phyloP scores from a whole-genome alignment of 805 yeast species.

The Candida methanosorbosa region DNA sequence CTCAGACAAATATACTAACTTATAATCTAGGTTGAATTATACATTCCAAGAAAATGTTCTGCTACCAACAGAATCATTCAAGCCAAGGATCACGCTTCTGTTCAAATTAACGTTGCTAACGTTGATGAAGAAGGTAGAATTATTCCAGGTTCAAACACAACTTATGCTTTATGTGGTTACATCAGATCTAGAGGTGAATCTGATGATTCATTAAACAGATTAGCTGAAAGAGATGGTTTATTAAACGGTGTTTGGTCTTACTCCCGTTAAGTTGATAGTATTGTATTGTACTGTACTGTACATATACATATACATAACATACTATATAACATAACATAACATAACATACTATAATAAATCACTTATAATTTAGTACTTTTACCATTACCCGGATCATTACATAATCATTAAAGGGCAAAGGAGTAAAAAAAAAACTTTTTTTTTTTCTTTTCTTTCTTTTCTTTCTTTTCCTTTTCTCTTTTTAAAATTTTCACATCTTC shows the following conservation, averaged over 20 bases:
- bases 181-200: slow-evolving; percentile 99
- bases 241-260: slow-evolving; percentile 92
- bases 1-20: slow-evolving; percentile 2
- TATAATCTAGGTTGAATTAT: slow-evolving; percentile 84
- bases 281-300: too few species aligned
- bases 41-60: slow-evolving; percentile 99
- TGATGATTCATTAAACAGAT: slow-evolving; percentile 98
- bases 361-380: too few species aligned
- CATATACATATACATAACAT: too few species aligned
- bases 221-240: slow-evolving; percentile 97
- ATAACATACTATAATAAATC: too few species aligned
- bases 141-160: slow-evolving; percentile 80
- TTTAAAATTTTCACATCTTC: too few species aligned
- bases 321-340: too few species aligned
- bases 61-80: slow-evolving; percentile 99
- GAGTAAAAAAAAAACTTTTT: too few species aligned
- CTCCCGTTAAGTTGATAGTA: slow-evolving; percentile 62
- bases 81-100: slow-evolving; percentile 99
- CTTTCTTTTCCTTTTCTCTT: too few species aligned
- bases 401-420: too few species aligned
- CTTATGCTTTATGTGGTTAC: slow-evolving; percentile 96
- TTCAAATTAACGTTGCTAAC: slow-evolving; percentile 97
- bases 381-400: too few species aligned
- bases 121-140: slow-evolving; percentile 96
- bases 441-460: too few species aligned